Evolutionary conservation across 2,329 filamentous ascomycete genomes (phyloP).

Genomic region (Ophiostoma triangulosporum): DNA sequence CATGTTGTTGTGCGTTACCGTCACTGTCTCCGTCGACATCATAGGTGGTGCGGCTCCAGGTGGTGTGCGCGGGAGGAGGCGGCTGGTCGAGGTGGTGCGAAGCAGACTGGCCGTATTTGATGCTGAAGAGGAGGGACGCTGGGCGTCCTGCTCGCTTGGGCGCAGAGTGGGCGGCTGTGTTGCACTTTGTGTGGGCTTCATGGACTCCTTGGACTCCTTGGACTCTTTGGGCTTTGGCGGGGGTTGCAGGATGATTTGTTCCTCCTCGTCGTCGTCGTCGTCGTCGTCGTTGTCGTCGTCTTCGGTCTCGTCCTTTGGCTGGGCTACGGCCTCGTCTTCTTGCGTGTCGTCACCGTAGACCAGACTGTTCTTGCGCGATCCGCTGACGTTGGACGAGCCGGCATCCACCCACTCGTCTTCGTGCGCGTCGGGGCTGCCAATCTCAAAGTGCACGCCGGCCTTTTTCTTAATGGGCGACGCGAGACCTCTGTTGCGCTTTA

Average conservation of each 20-base stretch:
- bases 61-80: slow-evolving; percentile 43
- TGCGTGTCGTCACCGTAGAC: slow-evolving; percentile 6
- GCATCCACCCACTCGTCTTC: slow-evolving; percentile 57
- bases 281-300: neutral
- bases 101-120: neutral
- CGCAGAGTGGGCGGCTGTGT: neutral
- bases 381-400: slow-evolving; percentile 40
- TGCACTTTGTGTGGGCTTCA: too few relatives aligned
- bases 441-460: slow-evolving; percentile 44
- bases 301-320: slow-evolving; percentile 1
- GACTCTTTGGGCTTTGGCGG: neutral
- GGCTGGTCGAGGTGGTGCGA: slow-evolving; percentile 5
- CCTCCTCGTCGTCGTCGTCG: neutral
- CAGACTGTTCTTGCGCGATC: slow-evolving; percentile 9
- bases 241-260: neutral
- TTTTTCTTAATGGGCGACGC: slow-evolving; percentile 11
- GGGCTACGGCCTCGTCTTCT: neutral
- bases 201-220: too few relatives aligned
- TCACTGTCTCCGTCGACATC: slow-evolving; percentile 42
- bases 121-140: slow-evolving; percentile 1
- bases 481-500: slow-evolving; percentile 30
- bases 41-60: slow-evolving; percentile 49
- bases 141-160: neutral
- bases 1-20: slow-evolving; percentile 18
- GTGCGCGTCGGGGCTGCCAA: slow-evolving; percentile 34